phyloP scores from a whole-genome alignment of 352 stramenopile genomes.

The Aphanomyces euteiches region DNA sequence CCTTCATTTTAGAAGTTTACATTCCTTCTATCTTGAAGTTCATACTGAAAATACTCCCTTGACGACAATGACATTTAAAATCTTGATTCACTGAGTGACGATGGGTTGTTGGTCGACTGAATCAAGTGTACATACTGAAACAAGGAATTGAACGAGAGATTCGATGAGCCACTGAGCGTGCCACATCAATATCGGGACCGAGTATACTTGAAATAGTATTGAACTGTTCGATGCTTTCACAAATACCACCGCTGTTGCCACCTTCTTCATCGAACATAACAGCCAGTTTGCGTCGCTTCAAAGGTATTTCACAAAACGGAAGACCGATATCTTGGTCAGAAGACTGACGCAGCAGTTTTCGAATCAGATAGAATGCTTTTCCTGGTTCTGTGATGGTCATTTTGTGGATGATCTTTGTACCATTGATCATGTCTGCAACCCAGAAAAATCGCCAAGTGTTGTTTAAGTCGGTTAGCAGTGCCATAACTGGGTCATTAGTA shows the following conservation, averaged over 20 bases:
- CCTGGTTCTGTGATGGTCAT: constrained; percentile 33
- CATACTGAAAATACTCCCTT: too few species aligned
- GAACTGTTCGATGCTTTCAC: constrained; percentile 39
- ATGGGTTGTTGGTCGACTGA: too few species aligned
- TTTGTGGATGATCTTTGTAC: constrained; percentile 33
- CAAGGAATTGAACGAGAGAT: background rate
- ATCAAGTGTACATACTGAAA: constrained; percentile 1
- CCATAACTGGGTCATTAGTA: constrained; percentile 40
- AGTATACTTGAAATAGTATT: constrained; percentile 41
- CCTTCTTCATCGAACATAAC: constrained; percentile 34
- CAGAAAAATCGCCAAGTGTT: constrained; percentile 46
- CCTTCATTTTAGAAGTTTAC: too few species aligned
- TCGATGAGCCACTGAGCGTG: background rate
- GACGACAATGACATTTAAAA: too few species aligned
- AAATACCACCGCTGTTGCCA: constrained; percentile 30
- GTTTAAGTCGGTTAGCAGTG: constrained; percentile 44
- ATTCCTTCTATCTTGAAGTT: too few species aligned
- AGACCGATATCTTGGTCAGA: constrained; percentile 39
- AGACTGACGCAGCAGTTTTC: constrained; percentile 36
- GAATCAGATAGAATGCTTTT: constrained; percentile 40
- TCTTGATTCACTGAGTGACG: too few species aligned
- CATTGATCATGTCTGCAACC: constrained; percentile 37
- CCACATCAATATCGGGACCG: constrained; percentile 34
- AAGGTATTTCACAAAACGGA: constrained; percentile 34
- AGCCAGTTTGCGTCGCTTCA: constrained; percentile 43